Conservation (phyloP, 1,284 basidiomycete genomes). For the Heliocybe sulcata region DNA sequence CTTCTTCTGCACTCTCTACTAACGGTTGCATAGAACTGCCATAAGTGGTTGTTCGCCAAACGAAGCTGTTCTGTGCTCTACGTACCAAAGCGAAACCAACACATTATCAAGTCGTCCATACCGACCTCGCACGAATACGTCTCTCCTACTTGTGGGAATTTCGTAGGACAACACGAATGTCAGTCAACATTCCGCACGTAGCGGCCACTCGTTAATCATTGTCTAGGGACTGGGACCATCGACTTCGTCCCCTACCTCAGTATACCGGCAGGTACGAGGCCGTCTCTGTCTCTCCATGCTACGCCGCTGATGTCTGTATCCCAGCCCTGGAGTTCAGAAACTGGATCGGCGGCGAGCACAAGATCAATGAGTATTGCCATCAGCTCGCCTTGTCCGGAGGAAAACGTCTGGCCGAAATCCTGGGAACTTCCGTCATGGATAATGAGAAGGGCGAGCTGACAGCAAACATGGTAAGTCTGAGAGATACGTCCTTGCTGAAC, state of each 20-base stretch:
- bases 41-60: slow-evolving; percentile 81
- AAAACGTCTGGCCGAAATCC: slow-evolving; percentile 49
- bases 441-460: slow-evolving; percentile 53
- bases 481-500: background rate
- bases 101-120: slow-evolving; percentile 66
- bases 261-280: slow-evolving; percentile 39
- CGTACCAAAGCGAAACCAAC: slow-evolving; percentile 71
- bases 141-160: slow-evolving; percentile 24
- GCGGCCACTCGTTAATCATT: too few species aligned
- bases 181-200: too few species aligned
- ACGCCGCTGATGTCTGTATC: slow-evolving; percentile 6
- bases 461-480: slow-evolving; percentile 60
- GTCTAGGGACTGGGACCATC: slow-evolving; percentile 63
- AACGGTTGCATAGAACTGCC: slow-evolving; percentile 50
- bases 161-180: slow-evolving; percentile 59
- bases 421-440: slow-evolving; percentile 63
- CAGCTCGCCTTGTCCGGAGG: slow-evolving; percentile 71
- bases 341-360: slow-evolving; percentile 78
- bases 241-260: slow-evolving; percentile 52
- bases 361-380: slow-evolving; percentile 74
- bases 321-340: slow-evolving; percentile 72
- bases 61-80: slow-evolving; percentile 71
- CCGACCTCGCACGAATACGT: slow-evolving; percentile 48
- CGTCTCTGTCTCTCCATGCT: slow-evolving; percentile 9
- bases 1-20: background rate